These are phyloP conservation scores for Picea mariana DNA, from an alignment of 83 land plant genomes.

Conservation along the genomic window DNA sequence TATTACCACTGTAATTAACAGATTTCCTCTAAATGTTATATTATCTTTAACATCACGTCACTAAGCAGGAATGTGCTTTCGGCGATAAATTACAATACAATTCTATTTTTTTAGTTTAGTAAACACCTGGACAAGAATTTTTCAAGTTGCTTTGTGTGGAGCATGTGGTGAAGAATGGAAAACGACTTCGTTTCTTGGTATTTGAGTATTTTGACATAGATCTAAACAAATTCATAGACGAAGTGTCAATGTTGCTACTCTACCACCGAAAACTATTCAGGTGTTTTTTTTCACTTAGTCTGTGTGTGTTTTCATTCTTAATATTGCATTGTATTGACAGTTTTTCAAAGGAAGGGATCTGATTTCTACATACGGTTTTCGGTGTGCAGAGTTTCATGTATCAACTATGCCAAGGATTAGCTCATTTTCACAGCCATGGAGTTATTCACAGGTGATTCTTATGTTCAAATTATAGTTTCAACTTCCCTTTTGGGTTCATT, in stretches of 20 bases:
- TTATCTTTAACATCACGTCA: too few species aligned
- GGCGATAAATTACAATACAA: too few species aligned
- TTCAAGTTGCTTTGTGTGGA: slow-evolving; percentile 62
- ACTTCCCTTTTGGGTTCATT: not conserved
- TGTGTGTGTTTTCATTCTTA: not conserved
- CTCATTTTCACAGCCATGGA: slow-evolving; percentile 92
- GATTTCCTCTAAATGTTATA: too few species aligned
- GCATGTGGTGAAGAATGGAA: slow-evolving; percentile 75
- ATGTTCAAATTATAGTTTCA: not conserved
- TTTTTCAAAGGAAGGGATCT: not conserved
- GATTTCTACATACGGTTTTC: not conserved
- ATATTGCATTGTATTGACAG: too few species aligned
- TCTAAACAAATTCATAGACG: slow-evolving; percentile 92
- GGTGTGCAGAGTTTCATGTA: slow-evolving; percentile 77
- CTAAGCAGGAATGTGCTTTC: too few species aligned
- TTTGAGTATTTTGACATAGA: slow-evolving; percentile 97
- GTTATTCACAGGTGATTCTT: slow-evolving; percentile 82
- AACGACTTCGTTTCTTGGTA: slow-evolving; percentile 80
- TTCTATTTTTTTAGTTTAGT: too few species aligned
- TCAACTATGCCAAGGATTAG: slow-evolving; percentile 91
- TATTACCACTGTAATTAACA: too few species aligned
- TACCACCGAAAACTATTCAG: slow-evolving; percentile 60
- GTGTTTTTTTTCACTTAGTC: slow-evolving; percentile 14
- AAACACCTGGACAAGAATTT: not conserved
- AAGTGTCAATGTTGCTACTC: slow-evolving; percentile 61